Evolutionary conservation across 129 eudicot species (phyloP).

Genomic region (Sambucus nigra): DNA sequence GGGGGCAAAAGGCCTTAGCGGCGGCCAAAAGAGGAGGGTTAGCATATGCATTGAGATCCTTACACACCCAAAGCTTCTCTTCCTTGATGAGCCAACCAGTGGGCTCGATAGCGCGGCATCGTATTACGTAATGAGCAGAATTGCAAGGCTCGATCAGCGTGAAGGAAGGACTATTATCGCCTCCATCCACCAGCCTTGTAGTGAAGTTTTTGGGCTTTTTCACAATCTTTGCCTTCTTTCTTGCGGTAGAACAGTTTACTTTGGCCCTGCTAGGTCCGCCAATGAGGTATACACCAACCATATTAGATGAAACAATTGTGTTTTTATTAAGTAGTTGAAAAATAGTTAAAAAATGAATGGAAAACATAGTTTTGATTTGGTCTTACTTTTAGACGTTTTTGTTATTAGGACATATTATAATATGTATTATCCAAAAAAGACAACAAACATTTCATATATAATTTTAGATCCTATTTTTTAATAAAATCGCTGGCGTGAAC

Average conservation of each 20-base stretch:
- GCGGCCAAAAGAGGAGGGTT: constrained; percentile 25
- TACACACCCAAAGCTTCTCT: constrained; percentile 13
- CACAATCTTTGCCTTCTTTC: constrained; percentile 19
- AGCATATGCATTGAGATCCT: constrained; percentile 25
- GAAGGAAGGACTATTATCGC: constrained; percentile 26
- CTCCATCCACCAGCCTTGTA: constrained; percentile 29
- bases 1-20: constrained; percentile 22
- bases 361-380: no score
- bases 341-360: no score
- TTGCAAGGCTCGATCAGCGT: constrained; percentile 5
- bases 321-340: no score
- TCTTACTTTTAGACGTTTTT: no score
- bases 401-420: no score
- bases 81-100: constrained; percentile 31
- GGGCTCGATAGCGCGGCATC: constrained; percentile 35
- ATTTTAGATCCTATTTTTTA: no score
- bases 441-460: no score
- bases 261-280: constrained; percentile 11
- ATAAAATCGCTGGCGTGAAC: no score
- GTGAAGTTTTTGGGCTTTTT: constrained; percentile 30
- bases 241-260: constrained; percentile 17
- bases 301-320: no score
- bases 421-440: no score
- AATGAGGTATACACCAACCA: neutral
- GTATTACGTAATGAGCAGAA: constrained; percentile 15